Evolutionary conservation across 352 stramenopile genomes (phyloP).

Genomic region (Pythium phragmitis): DNA sequence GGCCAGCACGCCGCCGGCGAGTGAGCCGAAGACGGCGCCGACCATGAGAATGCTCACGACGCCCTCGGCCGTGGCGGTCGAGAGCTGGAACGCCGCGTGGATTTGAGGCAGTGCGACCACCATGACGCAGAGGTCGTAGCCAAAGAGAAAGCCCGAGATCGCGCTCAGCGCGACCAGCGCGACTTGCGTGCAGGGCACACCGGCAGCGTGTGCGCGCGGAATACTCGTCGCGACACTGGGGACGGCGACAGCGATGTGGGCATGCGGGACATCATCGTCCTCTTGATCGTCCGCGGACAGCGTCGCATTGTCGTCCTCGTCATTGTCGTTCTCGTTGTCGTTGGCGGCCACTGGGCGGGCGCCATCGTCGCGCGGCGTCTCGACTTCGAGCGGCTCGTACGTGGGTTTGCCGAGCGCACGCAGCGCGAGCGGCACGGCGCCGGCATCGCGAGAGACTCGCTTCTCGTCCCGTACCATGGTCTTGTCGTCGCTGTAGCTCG

Average conservation of each 20-base stretch:
- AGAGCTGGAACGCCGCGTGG: slow-evolving; percentile 55
- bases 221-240: neutral
- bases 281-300: neutral
- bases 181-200: slow-evolving; percentile 33
- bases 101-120: slow-evolving; percentile 68
- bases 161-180: slow-evolving; percentile 62
- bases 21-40: slow-evolving; percentile 59
- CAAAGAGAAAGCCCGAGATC: slow-evolving; percentile 71
- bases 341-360: slow-evolving; percentile 18
- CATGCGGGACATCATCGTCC: neutral
- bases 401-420: neutral
- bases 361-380: slow-evolving; percentile 13
- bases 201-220: neutral
- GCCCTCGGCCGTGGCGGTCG: slow-evolving; percentile 43
- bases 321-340: neutral
- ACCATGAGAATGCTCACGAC: slow-evolving; percentile 75
- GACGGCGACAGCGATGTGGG: neutral
- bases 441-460: neutral
- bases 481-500: too few relatives aligned
- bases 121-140: slow-evolving; percentile 80
- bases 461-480: neutral
- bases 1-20: slow-evolving; percentile 48
- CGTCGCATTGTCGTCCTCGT: neutral
- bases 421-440: neutral
- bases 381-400: slow-evolving; percentile 20